phyloP scores from a whole-genome alignment of 2,329 filamentous ascomycete genomes.

The Coniochaeta sp. region DNA sequence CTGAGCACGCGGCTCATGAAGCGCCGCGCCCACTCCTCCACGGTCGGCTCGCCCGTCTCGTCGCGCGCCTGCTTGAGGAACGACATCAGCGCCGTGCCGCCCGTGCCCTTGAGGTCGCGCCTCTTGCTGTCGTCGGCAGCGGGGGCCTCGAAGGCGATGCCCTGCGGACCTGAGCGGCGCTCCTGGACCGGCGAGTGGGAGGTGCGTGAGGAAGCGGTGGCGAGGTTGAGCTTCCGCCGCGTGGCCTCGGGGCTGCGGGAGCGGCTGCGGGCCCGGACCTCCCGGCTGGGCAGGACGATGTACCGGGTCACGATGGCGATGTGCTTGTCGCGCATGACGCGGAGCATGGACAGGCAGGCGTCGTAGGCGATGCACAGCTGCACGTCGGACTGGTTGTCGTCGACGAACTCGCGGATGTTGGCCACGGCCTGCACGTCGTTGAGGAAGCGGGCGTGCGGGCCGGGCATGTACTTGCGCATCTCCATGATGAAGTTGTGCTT shows the following conservation, averaged over 20 bases:
- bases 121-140: slow-evolving; percentile 25
- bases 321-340: slow-evolving; percentile 78
- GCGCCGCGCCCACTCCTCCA: slow-evolving; percentile 54
- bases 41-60: slow-evolving; percentile 87
- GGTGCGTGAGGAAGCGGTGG: slow-evolving; percentile 39
- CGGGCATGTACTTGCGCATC: slow-evolving; percentile 97
- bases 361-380: slow-evolving; percentile 78
- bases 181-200: not conserved
- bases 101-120: slow-evolving; percentile 73
- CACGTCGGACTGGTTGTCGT: slow-evolving; percentile 50
- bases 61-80: slow-evolving; percentile 96
- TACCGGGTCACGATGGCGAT: slow-evolving; percentile 95
- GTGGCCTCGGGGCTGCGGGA: slow-evolving; percentile 49
- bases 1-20: slow-evolving; percentile 48
- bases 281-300: slow-evolving; percentile 81
- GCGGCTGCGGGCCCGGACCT: slow-evolving; percentile 57
- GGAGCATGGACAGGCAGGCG: slow-evolving; percentile 68
- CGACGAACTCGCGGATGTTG: slow-evolving; percentile 82
- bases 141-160: slow-evolving; percentile 19
- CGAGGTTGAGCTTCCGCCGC: slow-evolving; percentile 48
- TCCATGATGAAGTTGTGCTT: slow-evolving; percentile 90
- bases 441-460: slow-evolving; percentile 82
- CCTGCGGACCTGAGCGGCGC: slow-evolving; percentile 3
- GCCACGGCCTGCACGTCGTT: slow-evolving; percentile 70
- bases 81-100: slow-evolving; percentile 86